Evolutionary conservation across 2,329 filamentous ascomycete genomes (phyloP), one percentile per base, ranked within the genome.

Genomic region (Nigrospora oryzae): DNA sequence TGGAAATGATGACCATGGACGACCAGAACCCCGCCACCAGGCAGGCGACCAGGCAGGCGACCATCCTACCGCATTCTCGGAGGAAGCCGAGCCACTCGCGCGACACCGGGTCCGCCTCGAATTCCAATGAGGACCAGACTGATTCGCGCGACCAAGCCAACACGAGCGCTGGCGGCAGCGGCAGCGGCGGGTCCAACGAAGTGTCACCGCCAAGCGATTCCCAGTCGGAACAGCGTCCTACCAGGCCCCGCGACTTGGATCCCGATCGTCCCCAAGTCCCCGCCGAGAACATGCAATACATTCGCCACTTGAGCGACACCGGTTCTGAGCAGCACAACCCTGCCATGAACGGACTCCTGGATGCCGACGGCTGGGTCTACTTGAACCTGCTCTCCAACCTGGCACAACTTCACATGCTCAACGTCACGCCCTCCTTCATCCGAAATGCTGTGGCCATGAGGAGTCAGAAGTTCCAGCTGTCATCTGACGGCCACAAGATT

Each of bases 331-430:
- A 66, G 11, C 64, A 68, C 2, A 66, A 68, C 14, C 67, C 65
- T 15, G 55, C 67, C 1, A 57, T 63, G 3, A 72, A 80, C 42
- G 75, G 80, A 11, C 71, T 75, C 13, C 73, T 81, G 0, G 81
- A 84, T 44, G 70, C 72, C 0, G 81, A 89, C 23, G 86, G 86
- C 5, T 93, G 87, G 87, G 80, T 91, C 0, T 91, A 90, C 54
- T 66, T 93, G 7, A 93, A 93, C 53, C 66, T 94, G 1, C 71
- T 94, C 2, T 82, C 83, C 58, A 89, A 84, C 56, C 76, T 94
- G 70, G 88, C 89, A 0, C 88, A 94, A 63, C 67, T 94, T 15
- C 88, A 94, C 55, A 91, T 89, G 0, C 74, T 93, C 53, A 90
- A 89, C 47, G 87, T 94, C 1, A 89, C 88, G 0, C 74, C 83